phyloP scores from a whole-genome alignment of 129 eudicot species.

The Artemisia tridentata region DNA sequence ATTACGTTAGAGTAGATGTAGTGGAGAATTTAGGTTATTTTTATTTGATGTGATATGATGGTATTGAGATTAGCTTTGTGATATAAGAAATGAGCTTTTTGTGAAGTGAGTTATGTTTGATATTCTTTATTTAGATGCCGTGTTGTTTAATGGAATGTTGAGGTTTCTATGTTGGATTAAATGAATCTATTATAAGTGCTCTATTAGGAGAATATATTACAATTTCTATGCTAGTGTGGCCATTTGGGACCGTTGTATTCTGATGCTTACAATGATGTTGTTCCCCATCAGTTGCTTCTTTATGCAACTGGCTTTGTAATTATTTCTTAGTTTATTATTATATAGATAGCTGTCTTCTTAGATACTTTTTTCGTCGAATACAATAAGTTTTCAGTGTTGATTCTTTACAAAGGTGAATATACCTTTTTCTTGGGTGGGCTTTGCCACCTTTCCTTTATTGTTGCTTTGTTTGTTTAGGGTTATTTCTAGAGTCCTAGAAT shows the following conservation, averaged over 20 bases:
- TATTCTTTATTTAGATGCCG: slow-evolving; percentile 28
- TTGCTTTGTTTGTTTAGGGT: slow-evolving; percentile 26
- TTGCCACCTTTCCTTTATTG: slow-evolving; percentile 29
- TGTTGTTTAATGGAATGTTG: slow-evolving; percentile 25
- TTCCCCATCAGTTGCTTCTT: slow-evolving; percentile 36
- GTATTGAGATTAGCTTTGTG: slow-evolving; percentile 22
- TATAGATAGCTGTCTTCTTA: slow-evolving; percentile 25
- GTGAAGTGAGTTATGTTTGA: slow-evolving; percentile 42
- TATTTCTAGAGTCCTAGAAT: slow-evolving; percentile 36
- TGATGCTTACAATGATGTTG: slow-evolving; percentile 61
- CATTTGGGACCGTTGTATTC: slow-evolving; percentile 61
- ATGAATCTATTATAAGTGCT: slow-evolving; percentile 38
- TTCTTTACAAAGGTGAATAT: slow-evolving; percentile 45
- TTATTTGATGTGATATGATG: slow-evolving; percentile 33
- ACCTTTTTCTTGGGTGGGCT: slow-evolving; percentile 42
- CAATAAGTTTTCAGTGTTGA: slow-evolving; percentile 42
- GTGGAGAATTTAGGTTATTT: slow-evolving; percentile 37
- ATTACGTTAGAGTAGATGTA: slow-evolving; percentile 28
- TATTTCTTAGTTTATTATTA: slow-evolving; percentile 17
- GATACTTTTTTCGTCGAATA: slow-evolving; percentile 27
- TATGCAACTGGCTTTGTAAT: slow-evolving; percentile 29
- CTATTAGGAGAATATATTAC: slow-evolving; percentile 48
- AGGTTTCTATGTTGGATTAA: slow-evolving; percentile 39
- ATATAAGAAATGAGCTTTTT: slow-evolving; percentile 32
- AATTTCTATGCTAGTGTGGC: slow-evolving; percentile 32